Percentiles rank a stretch among this genome's conserved stretches.
These are phyloP conservation scores for Arabis hirsuta DNA, from an alignment of 345 rosid genomes.

Conservation along the genomic window DNA sequence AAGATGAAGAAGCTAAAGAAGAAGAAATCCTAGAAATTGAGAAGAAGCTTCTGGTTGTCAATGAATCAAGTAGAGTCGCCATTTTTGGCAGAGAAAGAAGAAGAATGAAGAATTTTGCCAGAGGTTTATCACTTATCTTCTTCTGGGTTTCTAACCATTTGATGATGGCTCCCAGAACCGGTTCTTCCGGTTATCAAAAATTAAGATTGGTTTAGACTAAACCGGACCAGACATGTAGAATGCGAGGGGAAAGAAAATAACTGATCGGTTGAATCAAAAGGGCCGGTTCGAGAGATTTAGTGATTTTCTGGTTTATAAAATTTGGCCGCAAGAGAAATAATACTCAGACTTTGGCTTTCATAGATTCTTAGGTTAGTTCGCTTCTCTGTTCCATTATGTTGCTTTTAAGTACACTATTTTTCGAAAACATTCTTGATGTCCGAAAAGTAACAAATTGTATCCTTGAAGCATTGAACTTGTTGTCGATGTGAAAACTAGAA, in stretches of 20 bases:
- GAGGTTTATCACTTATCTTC: slow-evolving; percentile 34
- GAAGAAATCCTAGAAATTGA: slow-evolving; percentile 30
- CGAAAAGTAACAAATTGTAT: too few relatives aligned
- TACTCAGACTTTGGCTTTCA: background rate
- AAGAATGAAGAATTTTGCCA: slow-evolving; percentile 14
- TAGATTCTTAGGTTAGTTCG: background rate
- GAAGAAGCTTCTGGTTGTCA: slow-evolving; percentile 43
- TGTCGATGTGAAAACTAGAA: too few relatives aligned
- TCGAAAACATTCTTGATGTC: too few relatives aligned
- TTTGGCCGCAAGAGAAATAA: background rate
- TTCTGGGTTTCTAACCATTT: slow-evolving; percentile 30
- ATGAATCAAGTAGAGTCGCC: slow-evolving; percentile 44
- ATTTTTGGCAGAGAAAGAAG: slow-evolving; percentile 24
- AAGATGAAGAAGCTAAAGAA: slow-evolving; percentile 23
- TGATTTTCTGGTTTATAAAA: too few relatives aligned
- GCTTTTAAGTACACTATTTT: too few relatives aligned
- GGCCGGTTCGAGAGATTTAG: background rate
- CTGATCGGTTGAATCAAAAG: background rate
- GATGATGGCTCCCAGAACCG: slow-evolving; percentile 19
- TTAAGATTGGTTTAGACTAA: too few relatives aligned
- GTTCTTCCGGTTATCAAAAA: background rate
- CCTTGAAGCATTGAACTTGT: too few relatives aligned
- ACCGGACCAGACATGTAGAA: too few relatives aligned
- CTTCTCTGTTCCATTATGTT: background rate
- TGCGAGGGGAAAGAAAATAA: too few relatives aligned